Evolutionary conservation across 768 basidiomycete species (phyloP), one percentile per base, ranked within the genome.

Genomic region (Dacryopinax primogenitus): DNA sequence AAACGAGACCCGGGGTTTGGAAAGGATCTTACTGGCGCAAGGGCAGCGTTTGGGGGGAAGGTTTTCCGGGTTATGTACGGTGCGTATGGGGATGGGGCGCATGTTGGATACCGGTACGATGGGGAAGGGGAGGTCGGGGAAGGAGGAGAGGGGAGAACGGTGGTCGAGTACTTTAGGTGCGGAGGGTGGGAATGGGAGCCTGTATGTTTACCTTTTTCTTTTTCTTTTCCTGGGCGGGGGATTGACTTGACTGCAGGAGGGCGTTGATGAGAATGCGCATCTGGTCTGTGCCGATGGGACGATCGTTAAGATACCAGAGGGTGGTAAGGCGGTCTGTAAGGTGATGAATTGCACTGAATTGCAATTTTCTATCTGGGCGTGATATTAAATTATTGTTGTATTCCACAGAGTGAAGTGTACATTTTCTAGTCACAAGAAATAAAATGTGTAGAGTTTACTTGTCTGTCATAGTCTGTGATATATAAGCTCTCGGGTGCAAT

Each of bases 131-230:
- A 77, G 51, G 73, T 80, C 30, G 74, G 70, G 0, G 67, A 74
- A 0, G 77, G 77, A n/a, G 79, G 78, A 12, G 74, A 77, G 4
- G 77, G 77, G 16, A 68, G 76, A 0, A 64, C 63, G 9, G 82
- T 90, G 2, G 84, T 91, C 0, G 93, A 96, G 73, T 88, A 88
- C 69, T 79, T 86, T 62, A 81, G 92, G 28, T 87, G 85, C 69
- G 82, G 81, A 16, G 86, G 86, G 6, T 94, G 92, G 86, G 85
- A 88, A 69, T 96, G 93, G 93, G 78, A 77, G 41, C 93, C 92
- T 21, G 90, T 92, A 71, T 71, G 84, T 77, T 36, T n/a, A n/a
- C n/a, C n/a, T n/a, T 2, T 33, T 33, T 33, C 26, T 35, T 13
- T 30, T 26, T 68, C 23, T 67, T 66, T 65, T 35, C 47, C 47